Conservation (phyloP, 176 grass and related monocot genomes). For the Oryza meyeriana region DNA sequence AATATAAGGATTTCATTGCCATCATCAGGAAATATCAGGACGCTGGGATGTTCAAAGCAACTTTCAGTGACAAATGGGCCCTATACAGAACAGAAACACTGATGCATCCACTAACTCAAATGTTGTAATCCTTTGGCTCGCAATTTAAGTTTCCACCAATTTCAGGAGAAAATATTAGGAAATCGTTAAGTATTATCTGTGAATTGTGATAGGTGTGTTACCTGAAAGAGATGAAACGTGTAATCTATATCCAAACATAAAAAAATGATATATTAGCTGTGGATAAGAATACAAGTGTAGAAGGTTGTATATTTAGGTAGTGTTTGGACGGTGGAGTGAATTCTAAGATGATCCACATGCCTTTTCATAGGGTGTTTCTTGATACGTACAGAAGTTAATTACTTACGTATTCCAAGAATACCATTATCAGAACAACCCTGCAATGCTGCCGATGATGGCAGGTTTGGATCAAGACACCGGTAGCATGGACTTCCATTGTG, state of each 20-base stretch:
- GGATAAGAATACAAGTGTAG: not conserved
- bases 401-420: slow-evolving; percentile 89
- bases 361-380: not conserved
- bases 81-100: not conserved
- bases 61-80: not conserved
- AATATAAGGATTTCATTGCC: not conserved
- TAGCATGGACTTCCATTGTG: slow-evolving; percentile 93
- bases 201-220: not conserved
- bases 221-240: not conserved
- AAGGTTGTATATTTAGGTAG: not conserved
- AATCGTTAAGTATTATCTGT: not conserved
- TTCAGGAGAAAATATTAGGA: not conserved
- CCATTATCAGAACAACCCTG: slow-evolving; percentile 88
- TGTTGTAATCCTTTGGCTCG: not conserved
- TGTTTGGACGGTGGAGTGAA: too few species aligned
- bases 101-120: not conserved
- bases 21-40: too few species aligned
- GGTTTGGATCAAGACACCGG: slow-evolving; percentile 77
- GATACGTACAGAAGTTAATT: not conserved
- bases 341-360: not conserved
- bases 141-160: not conserved
- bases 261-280: too few species aligned
- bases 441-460: slow-evolving; percentile 67
- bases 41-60: not conserved
- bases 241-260: not conserved